Evolutionary conservation across 352 stramenopile genomes (phyloP).

Genomic region (Phytophthora pseudosyringae): DNA sequence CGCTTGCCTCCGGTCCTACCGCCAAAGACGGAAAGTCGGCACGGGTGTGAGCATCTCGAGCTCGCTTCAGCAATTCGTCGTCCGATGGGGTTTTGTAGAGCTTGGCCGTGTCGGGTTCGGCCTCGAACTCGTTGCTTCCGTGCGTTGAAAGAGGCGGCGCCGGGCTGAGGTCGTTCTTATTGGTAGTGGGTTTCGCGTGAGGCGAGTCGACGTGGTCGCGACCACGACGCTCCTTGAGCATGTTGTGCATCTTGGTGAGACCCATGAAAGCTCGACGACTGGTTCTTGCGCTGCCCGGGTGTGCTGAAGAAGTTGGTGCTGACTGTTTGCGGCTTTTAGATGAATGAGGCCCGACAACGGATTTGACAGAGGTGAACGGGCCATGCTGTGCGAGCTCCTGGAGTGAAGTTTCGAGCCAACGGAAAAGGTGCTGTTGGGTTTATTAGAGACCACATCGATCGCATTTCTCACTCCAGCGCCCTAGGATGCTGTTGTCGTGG

Average conservation of each 20-base stretch:
- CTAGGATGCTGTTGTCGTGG: neutral
- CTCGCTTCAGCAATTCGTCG: constrained; percentile 23
- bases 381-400: too few relatives aligned
- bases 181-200: neutral
- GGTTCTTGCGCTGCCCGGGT: too few relatives aligned
- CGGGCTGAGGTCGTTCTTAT: neutral
- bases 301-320: neutral
- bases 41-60: constrained; percentile 22
- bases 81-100: constrained; percentile 8
- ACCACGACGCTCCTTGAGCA: constrained; percentile 9
- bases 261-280: constrained; percentile 1
- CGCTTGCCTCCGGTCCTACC: neutral
- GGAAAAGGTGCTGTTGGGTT: neutral
- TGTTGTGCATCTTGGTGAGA: constrained; percentile 7
- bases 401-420: neutral
- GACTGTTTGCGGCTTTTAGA: neutral
- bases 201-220: neutral
- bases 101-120: neutral
- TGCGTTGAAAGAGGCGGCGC: constrained; percentile 7
- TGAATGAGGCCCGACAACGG: neutral
- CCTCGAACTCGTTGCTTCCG: neutral
- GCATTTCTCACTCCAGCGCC: constrained; percentile 5
- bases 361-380: too few relatives aligned
- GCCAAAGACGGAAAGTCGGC: constrained; percentile 20
- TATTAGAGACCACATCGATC: neutral